Base-by-base conservation (phyloP, 306 rosid genomes). In the Ziziphus jujuba region DNA sequence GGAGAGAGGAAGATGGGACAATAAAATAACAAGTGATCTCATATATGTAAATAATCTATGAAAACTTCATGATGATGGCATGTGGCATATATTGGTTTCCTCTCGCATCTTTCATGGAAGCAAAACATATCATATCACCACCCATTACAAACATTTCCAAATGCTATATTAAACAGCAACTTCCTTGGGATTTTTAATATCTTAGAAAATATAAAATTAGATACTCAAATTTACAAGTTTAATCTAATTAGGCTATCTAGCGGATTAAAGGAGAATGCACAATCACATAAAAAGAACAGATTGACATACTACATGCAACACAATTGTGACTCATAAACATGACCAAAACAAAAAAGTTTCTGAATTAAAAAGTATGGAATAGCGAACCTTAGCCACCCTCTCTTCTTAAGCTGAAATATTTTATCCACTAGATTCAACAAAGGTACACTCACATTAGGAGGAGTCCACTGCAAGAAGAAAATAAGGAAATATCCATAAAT, bases 351-450 rank as follows among this genome's bases (percentile, higher is more conserved):
- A 3, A n/a, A 50, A 5, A 7, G 0, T 9, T 50, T 20, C 10
- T 25, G 40, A 47, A 48, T 48, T 17, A 7, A 17, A 47, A 70
- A 31, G 59, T 19, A 21, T 35, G 55, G 84, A 70, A 66, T 58
- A 49, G 47, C 67, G 65, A 71, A 95, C 99, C 99, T 95, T 78
- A 95, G 79, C 99, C 99, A 95, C 74, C 99, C 99, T 86, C 97
- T 90, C 82, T 91, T 87, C 77, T 95, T 90, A 3, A 95, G 97
- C 84, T 95, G 97, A 84, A 95, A 95, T 70, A 95, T 77, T 71
- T 91, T 95, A 84, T 95, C 99, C 70, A 95, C 99, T 78, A 95
- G 84, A 79, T 90, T 87, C 87, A 95, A 79, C 62, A 95, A 60
- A 66, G 99, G 99, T 60, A 95, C 97, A 45, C 90, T 90, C 35